Evolutionary conservation across 805 yeast species (phyloP).

Genomic region (Starmerella floris): DNA sequence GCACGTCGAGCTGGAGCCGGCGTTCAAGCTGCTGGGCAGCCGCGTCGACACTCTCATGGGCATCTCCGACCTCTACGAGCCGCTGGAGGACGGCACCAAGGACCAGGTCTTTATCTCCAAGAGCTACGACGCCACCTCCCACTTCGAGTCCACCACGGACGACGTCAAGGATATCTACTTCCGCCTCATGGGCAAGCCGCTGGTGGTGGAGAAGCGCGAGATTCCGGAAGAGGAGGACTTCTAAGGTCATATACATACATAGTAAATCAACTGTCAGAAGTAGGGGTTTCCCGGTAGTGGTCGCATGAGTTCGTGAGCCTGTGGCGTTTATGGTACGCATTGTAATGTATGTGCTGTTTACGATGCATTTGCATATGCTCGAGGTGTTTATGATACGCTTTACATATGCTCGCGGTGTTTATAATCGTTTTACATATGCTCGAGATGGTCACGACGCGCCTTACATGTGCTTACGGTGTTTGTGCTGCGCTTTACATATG

Average conservation of each 20-base stretch:
- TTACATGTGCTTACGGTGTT: too few relatives aligned
- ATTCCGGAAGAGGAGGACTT: constrained; percentile 42
- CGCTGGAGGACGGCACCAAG: constrained; percentile 64
- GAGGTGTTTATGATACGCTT: too few relatives aligned
- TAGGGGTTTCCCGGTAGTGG: too few relatives aligned
- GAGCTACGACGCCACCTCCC: constrained; percentile 89
- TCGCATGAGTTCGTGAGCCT: too few relatives aligned
- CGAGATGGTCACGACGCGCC: too few relatives aligned
- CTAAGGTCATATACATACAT: background rate
- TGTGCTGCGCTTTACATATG: too few relatives aligned
- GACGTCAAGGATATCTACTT: constrained; percentile 90
- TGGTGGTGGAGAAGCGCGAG: constrained; percentile 68
- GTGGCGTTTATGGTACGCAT: too few relatives aligned
- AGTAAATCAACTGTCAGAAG: too few relatives aligned
- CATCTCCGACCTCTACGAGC: constrained; percentile 80
- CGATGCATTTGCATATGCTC: too few relatives aligned
- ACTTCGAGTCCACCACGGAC: constrained; percentile 91
- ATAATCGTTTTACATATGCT: too few relatives aligned
- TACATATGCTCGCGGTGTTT: too few relatives aligned
- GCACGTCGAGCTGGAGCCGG: constrained; percentile 83
- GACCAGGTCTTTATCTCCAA: constrained; percentile 72
- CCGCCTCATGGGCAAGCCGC: constrained; percentile 83
- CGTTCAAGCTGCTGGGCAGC: constrained; percentile 77
- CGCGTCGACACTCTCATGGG: constrained; percentile 81
- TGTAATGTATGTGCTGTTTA: too few relatives aligned